These are phyloP conservation scores for Malus hybrid DNA, from an alignment of 331 rosid genomes.

Conservation along the genomic window DNA sequence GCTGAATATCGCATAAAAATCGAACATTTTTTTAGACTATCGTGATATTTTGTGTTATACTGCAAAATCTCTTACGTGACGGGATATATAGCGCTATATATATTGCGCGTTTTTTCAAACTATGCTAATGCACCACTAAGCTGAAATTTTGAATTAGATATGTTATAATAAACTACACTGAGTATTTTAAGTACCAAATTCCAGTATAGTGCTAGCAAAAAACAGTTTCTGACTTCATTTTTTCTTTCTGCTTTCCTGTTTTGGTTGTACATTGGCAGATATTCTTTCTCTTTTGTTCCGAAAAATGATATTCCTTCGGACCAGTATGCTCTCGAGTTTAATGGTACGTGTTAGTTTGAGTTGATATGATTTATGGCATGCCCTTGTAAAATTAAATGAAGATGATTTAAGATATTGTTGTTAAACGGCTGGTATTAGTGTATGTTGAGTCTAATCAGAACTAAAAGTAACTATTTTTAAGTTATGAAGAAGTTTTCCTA, in stretches of 20 bases:
- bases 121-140: too few relatives aligned
- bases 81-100: too few relatives aligned
- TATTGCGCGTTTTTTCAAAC: too few relatives aligned
- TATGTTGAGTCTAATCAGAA: background rate
- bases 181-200: too few relatives aligned
- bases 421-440: conserved; percentile 5
- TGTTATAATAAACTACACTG: too few relatives aligned
- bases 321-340: conserved; percentile 61
- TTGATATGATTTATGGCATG: background rate
- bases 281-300: conserved; percentile 60
- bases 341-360: conserved; percentile 41
- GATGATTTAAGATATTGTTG: background rate
- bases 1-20: too few relatives aligned
- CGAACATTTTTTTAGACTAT: too few relatives aligned
- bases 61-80: too few relatives aligned
- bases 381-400: background rate
- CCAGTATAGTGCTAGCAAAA: background rate
- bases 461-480: background rate
- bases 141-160: too few relatives aligned
- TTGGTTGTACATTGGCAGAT: conserved; percentile 47
- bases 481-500: background rate
- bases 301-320: conserved; percentile 64
- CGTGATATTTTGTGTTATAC: too few relatives aligned
- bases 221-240: conserved; percentile 13
- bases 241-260: background rate